Evolutionary conservation across 306 rosid genomes (phyloP).

Genomic region (Inga oerstediana): DNA sequence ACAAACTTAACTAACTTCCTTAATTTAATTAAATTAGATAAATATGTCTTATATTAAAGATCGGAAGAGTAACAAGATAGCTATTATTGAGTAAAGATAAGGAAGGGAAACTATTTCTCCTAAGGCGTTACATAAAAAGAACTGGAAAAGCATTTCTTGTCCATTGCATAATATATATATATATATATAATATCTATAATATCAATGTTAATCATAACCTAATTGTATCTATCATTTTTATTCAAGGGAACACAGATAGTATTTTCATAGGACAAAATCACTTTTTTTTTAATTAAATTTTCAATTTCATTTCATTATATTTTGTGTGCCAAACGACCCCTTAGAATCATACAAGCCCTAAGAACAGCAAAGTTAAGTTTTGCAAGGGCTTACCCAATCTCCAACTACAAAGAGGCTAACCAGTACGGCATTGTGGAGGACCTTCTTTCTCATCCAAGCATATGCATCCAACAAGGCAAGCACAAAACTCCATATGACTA

Average conservation of each 20-base stretch:
- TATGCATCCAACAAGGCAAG: slow-evolving; percentile 78
- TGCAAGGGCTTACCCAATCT: slow-evolving; percentile 84
- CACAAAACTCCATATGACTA: slow-evolving; percentile 80
- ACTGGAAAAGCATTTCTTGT: not conserved
- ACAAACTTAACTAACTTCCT: too few species aligned
- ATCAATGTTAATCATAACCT: not conserved
- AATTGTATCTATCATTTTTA: too few species aligned
- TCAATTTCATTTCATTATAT: not conserved
- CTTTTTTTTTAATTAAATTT: too few species aligned
- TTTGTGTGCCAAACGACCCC: not conserved
- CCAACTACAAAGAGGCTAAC: slow-evolving; percentile 93
- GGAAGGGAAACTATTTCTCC: not conserved
- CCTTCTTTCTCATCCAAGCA: slow-evolving; percentile 74
- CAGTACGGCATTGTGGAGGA: slow-evolving; percentile 70
- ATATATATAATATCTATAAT: too few species aligned
- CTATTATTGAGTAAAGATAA: not conserved
- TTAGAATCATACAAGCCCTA: not conserved
- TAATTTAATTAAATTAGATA: too few species aligned
- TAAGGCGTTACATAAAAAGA: not conserved
- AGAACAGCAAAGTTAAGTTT: slow-evolving; percentile 13
- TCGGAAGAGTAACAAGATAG: not conserved
- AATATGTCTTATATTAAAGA: too few species aligned
- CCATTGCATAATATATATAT: not conserved
- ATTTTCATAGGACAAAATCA: too few species aligned
- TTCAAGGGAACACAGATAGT: not conserved